Evolutionary conservation across 768 basidiomycete species (phyloP).

Genomic region (Lentinula raphanica): DNA sequence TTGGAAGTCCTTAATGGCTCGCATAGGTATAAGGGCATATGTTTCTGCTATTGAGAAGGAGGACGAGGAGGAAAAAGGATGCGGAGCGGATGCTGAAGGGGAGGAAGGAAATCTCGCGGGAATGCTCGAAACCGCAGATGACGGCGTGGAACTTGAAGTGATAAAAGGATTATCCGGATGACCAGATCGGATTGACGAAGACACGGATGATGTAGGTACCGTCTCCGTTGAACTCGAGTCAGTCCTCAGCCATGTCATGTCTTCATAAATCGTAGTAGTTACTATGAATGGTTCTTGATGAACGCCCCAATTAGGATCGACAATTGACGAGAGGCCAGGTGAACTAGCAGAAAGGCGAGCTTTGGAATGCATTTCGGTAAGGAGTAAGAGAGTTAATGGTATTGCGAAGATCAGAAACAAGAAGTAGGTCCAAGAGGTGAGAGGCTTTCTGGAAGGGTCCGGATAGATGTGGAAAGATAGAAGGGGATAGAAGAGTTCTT

Average conservation of each 20-base stretch:
- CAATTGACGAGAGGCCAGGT: neutral
- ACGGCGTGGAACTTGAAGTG: neutral
- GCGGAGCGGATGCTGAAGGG: neutral
- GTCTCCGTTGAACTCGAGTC: neutral
- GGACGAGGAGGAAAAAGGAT: neutral
- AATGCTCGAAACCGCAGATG: neutral
- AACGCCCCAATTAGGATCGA: slow-evolving; percentile 6
- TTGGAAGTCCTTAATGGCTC: neutral
- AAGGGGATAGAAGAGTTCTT: slow-evolving; percentile 54
- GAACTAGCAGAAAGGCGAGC: neutral
- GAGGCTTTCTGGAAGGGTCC: neutral
- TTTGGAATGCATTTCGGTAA: neutral
- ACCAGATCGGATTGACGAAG: neutral
- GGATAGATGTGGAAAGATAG: slow-evolving; percentile 24
- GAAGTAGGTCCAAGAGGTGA: neutral
- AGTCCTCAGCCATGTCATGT: neutral
- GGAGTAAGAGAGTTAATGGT: neutral
- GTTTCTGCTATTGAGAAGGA: neutral
- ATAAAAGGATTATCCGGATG: too few species aligned
- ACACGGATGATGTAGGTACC: neutral
- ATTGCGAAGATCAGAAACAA: neutral
- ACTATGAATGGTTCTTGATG: slow-evolving; percentile 1
- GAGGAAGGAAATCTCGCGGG: neutral
- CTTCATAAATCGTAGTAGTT: slow-evolving; percentile 8
- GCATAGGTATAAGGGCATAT: neutral